These are phyloP conservation scores for Hymenoscyphus linearis DNA, from an alignment of 2,329 filamentous ascomycete genomes.

Conservation along the genomic window DNA sequence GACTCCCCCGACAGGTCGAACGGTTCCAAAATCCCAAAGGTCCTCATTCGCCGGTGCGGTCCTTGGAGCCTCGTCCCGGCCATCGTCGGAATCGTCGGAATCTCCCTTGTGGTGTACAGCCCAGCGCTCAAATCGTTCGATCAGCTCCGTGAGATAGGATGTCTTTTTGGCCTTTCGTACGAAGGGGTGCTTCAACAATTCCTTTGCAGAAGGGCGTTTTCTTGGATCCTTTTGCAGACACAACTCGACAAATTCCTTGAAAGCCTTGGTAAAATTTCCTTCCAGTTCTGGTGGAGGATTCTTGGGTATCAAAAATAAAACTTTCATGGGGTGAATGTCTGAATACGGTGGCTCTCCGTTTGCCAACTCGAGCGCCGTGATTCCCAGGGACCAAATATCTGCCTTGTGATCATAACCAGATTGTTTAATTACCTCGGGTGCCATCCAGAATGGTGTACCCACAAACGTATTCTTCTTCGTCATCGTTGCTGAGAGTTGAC, in stretches of 20 bases:
- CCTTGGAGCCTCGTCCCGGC: constrained; percentile 39
- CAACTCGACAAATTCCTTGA: constrained; percentile 78
- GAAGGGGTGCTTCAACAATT: constrained; percentile 85
- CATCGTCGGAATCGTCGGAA: constrained; percentile 57
- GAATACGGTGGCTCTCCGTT: constrained; percentile 91
- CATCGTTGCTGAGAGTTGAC: constrained; percentile 95
- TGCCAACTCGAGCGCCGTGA: constrained; percentile 87
- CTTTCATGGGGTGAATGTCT: constrained; percentile 98
- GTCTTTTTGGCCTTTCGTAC: constrained; percentile 90
- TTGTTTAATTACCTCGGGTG: constrained; percentile 96
- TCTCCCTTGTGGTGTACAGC: constrained; percentile 72
- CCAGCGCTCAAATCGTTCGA: constrained; percentile 87
- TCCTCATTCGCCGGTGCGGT: constrained; percentile 65
- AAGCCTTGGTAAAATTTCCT: constrained; percentile 74
- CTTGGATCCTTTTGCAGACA: constrained; percentile 86
- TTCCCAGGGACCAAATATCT: constrained; percentile 95
- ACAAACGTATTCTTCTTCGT: constrained; percentile 99
- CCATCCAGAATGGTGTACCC: constrained; percentile 99
- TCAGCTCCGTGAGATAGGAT: constrained; percentile 92
- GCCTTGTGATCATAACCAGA: constrained; percentile 97
- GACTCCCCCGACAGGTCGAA: constrained; percentile 68
- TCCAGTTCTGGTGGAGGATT: constrained; percentile 80
- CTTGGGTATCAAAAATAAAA: constrained; percentile 92
- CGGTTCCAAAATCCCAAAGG: constrained; percentile 97
- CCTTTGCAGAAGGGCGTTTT: constrained; percentile 80